These are phyloP conservation scores for Hirsutella thompsonii DNA, from an alignment of 2,329 filamentous ascomycete genomes.

Conservation along the genomic window DNA sequence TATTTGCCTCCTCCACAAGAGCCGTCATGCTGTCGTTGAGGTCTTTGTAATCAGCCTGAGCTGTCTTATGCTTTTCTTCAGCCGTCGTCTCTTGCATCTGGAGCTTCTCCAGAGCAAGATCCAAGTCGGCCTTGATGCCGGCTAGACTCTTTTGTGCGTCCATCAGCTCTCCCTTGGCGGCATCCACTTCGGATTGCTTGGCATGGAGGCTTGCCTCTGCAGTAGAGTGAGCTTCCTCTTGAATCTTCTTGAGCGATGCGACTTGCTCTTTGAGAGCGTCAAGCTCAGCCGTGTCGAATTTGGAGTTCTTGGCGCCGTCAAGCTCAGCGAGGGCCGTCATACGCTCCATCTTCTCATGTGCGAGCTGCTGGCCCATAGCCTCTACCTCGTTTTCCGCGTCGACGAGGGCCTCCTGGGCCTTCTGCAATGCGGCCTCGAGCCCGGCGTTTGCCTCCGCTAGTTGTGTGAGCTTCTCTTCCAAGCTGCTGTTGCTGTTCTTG, in stretches of 20 bases:
- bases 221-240: conserved; percentile 28
- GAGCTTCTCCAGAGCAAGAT: conserved; percentile 37
- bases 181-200: conserved; percentile 22
- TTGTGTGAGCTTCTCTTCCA: conserved; percentile 22
- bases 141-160: conserved; percentile 20
- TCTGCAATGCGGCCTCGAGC: conserved; percentile 21
- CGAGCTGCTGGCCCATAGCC: conserved; percentile 39
- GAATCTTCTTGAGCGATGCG: conserved; percentile 30
- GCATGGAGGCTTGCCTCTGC: conserved; percentile 19
- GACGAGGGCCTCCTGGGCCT: conserved; percentile 27
- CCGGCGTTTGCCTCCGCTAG: conserved; percentile 22
- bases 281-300: conserved; percentile 39
- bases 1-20: conserved; percentile 45
- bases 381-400: conserved; percentile 34
- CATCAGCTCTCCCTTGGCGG: conserved; percentile 18
- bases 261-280: conserved; percentile 40
- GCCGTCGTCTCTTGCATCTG: conserved; percentile 37
- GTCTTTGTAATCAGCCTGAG: conserved; percentile 46
- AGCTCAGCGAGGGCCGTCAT: conserved; percentile 47
- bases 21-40: conserved; percentile 50
- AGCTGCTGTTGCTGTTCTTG: conserved; percentile 16
- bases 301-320: conserved; percentile 42
- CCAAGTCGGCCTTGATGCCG: conserved; percentile 27
- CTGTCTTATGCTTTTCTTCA: conserved; percentile 39
- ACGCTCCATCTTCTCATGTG: conserved; percentile 46